These are phyloP conservation scores for Candolleomyces eurysporus DNA, from an alignment of 768 basidiomycete genomes.

Conservation along the genomic window DNA sequence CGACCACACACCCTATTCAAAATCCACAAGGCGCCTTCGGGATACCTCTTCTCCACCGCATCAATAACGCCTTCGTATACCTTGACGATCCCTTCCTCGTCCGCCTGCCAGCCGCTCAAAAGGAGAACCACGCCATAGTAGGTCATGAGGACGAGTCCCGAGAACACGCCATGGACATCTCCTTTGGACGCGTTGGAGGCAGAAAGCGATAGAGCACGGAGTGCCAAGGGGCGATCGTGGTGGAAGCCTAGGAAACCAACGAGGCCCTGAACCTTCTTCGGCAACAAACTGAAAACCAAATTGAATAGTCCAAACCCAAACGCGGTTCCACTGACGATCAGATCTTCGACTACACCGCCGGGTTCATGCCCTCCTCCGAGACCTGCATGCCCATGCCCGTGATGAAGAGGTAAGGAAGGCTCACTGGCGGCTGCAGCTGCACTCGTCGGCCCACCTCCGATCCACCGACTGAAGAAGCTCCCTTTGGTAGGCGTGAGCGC, in stretches of 20 bases:
- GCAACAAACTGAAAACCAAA: constrained; percentile 73
- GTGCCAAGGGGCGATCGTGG: constrained; percentile 64
- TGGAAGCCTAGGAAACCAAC: constrained; percentile 79
- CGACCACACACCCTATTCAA: constrained; percentile 54
- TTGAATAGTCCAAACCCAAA: constrained; percentile 81
- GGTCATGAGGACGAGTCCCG: constrained; percentile 79
- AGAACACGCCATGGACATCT: constrained; percentile 76
- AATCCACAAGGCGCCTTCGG: constrained; percentile 70
- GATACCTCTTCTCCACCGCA: constrained; percentile 56
- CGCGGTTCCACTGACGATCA: constrained; percentile 73
- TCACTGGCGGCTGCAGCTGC: constrained; percentile 20
- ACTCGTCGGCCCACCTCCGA: constrained; percentile 7
- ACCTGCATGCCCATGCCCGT: constrained; percentile 10
- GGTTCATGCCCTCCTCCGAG: constrained; percentile 11
- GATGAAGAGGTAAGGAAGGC: constrained; percentile 15
- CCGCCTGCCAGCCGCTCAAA: constrained; percentile 72
- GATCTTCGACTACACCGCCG: constrained; percentile 65
- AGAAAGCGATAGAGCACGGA: constrained; percentile 66
- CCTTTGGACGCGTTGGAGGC: constrained; percentile 60
- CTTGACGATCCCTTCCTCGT: constrained; percentile 59
- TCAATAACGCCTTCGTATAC: constrained; percentile 67
- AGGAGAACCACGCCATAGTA: constrained; percentile 73
- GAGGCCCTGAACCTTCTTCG: constrained; percentile 65
- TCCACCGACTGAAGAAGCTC: constrained; percentile 39
- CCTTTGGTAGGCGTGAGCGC: constrained; percentile 18